A percentile compares a stretch with the other conserved stretches of the same genome.
These are phyloP conservation scores for Termitomyces sp. DNA, from an alignment of 768 basidiomycete genomes.

Conservation along the genomic window DNA sequence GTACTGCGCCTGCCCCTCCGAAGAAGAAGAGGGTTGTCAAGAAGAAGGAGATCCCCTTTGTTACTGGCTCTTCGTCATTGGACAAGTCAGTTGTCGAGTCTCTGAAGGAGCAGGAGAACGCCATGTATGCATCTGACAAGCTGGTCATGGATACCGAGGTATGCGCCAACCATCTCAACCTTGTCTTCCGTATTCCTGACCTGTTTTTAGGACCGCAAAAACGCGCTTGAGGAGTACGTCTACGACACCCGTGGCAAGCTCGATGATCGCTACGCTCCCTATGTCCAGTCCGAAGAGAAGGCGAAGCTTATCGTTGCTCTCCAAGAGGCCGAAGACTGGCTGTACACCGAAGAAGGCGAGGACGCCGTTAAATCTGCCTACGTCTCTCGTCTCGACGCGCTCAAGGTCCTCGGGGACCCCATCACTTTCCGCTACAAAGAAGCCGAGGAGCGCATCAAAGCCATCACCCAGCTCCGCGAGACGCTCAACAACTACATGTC, in stretches of 20 bases:
- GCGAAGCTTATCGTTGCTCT: conserved; percentile 64
- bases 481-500: conserved; percentile 81
- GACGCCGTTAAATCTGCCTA: conserved; percentile 96
- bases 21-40: conserved; percentile 85
- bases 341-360: conserved; percentile 96
- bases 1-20: conserved; percentile 39
- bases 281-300: conserved; percentile 74
- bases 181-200: neutral
- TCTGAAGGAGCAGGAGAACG: conserved; percentile 74
- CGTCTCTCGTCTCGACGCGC: conserved; percentile 70
- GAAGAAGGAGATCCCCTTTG: conserved; percentile 79
- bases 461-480: conserved; percentile 76
- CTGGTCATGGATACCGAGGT: conserved; percentile 98
- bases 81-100: conserved; percentile 59
- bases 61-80: conserved; percentile 57
- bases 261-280: conserved; percentile 79
- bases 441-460: conserved; percentile 69
- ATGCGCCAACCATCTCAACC: conserved; percentile 17
- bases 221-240: conserved; percentile 97
- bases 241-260: conserved; percentile 94
- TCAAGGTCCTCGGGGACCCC: conserved; percentile 85
- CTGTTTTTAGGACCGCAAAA: conserved; percentile 79
- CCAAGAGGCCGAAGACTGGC: conserved; percentile 88
- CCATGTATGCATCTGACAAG: conserved; percentile 90
- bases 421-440: conserved; percentile 82